Evolutionary conservation across 1,139 yeast species (phyloP).

Genomic region (Blastobotrys raffinosifermentans): DNA sequence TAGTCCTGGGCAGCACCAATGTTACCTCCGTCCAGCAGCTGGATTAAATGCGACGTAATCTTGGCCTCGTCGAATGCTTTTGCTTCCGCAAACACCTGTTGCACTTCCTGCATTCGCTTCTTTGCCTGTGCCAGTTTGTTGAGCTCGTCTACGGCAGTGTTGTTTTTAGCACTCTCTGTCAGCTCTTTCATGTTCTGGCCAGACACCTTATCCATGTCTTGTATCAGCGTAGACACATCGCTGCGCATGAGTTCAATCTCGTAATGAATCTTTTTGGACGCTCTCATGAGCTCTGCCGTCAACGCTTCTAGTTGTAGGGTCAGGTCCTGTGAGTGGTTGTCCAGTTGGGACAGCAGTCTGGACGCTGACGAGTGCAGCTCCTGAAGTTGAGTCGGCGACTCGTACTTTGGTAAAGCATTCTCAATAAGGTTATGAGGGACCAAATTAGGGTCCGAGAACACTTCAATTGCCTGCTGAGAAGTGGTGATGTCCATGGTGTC

Average conservation of each 20-base stretch:
- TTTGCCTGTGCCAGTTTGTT: constrained; percentile 26
- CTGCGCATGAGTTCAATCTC: constrained; percentile 32
- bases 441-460: constrained; percentile 26
- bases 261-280: constrained; percentile 31
- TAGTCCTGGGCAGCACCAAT: constrained; percentile 20
- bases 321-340: constrained; percentile 30
- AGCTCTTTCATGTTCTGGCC: constrained; percentile 20
- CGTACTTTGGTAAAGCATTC: constrained; percentile 22
- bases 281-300: constrained; percentile 25
- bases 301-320: constrained; percentile 28
- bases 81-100: constrained; percentile 26
- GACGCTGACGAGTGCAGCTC: constrained; percentile 31
- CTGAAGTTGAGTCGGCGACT: constrained; percentile 19
- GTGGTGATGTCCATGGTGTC: background rate
- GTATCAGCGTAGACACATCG: constrained; percentile 27
- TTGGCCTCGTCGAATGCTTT: constrained; percentile 23
- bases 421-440: constrained; percentile 30
- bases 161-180: constrained; percentile 11
- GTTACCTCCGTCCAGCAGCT: constrained; percentile 19
- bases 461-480: constrained; percentile 19
- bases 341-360: constrained; percentile 30
- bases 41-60: constrained; percentile 17
- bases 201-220: constrained; percentile 21
- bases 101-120: constrained; percentile 26
- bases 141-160: constrained; percentile 20